phyloP scores from a whole-genome alignment of 345 rosid genomes.

The Alliaria petiolata region DNA sequence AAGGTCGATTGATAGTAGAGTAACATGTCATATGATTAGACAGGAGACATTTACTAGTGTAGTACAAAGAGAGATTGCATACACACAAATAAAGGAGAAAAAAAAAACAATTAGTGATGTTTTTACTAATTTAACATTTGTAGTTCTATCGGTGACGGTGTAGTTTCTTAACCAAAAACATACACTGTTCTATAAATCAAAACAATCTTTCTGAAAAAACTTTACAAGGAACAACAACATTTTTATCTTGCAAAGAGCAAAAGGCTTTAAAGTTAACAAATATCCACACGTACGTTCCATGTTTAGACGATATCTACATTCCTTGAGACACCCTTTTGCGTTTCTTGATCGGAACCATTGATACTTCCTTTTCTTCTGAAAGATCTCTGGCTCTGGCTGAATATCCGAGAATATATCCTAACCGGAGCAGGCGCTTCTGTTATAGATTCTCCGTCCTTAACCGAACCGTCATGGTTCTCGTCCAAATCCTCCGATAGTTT shows the following conservation, averaged over 20 bases:
- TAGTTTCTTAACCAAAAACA: background rate
- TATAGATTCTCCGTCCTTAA: constrained; percentile 13
- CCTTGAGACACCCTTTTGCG: constrained; percentile 22
- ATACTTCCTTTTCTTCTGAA: constrained; percentile 47
- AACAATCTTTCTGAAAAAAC: background rate
- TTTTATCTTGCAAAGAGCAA: background rate
- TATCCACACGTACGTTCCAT: background rate
- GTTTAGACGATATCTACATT: constrained; percentile 39
- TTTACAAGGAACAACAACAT: background rate
- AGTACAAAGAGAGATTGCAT: background rate
- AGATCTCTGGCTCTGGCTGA: constrained; percentile 59
- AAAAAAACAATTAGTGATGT: background rate
- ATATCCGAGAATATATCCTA: constrained; percentile 49
- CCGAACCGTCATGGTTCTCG: constrained; percentile 36
- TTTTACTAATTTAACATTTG: background rate
- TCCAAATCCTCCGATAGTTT: constrained; percentile 60
- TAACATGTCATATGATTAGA: background rate
- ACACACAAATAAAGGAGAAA: background rate
- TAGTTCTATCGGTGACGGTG: background rate
- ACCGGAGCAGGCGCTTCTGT: constrained; percentile 43
- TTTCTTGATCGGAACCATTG: constrained; percentile 44
- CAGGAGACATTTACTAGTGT: background rate
- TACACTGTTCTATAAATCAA: background rate
- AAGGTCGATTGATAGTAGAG: background rate
- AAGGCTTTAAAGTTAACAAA: background rate